Base-by-base conservation (phyloP, 208 protist species). In the Hexamita inflata region DNA sequence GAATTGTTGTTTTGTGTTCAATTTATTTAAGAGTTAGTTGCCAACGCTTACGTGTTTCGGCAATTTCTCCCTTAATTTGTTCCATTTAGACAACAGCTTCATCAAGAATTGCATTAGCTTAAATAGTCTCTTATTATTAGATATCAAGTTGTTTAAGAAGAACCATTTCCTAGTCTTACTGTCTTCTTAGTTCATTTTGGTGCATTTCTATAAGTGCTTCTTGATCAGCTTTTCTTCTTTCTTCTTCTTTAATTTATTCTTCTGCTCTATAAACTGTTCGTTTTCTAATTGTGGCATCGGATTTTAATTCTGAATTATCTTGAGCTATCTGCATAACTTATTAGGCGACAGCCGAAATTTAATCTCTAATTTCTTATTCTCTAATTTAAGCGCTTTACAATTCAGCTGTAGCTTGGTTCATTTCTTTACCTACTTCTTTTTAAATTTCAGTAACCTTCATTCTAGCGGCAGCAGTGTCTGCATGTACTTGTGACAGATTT, bases 1-100 rank as follows among this genome's bases (percentile, higher is more conserved):
- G 15, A 40, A 32, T 57, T 30, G 64, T 38, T 9, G 30, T 45
- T 24, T 38, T n/a, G 4, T 70, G 11, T 34, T 70, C 64, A 45
- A 70, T 70, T n/a, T n/a, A 9, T 45, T 70, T 70, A 45, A 70
- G 35, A 9, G 64, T 70, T 11, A 70, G 64, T 34, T 70, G 30
- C 64, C 64, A 70, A 9, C 42, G 9, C 9, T 45, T n/a, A 24
- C n/a, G 32, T 11, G 42, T 4, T 11, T 70, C 9, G 38, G 4
- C 40, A 15, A 70, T 70, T 7, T 70, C 64, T 15, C 19, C 9
- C 35, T 40, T 45, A 11, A 70, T 70, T 11, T 15, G 11, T 24
- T 70, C 35, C 64, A 70, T 70, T 34, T 70, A 34, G 11, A 24
- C 26, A 19, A 45, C 9, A 9, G 64, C 64, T 34, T 70, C 64